These are phyloP conservation scores for Schizochytrium sp. DNA, from an alignment of 108 stramenopile species.

Conservation along the genomic window DNA sequence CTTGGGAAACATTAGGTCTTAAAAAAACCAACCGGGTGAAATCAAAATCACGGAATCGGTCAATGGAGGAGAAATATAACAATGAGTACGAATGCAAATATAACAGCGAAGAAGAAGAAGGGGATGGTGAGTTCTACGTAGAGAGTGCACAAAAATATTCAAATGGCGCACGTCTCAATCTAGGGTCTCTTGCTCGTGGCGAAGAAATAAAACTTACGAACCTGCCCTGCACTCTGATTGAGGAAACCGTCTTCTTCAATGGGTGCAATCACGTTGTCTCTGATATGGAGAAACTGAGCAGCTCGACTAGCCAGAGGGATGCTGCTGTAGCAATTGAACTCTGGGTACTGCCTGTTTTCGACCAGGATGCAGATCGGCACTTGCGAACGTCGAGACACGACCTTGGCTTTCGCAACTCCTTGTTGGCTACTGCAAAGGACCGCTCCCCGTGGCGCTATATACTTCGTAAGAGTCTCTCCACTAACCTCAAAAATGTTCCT, in stretches of 20 bases:
- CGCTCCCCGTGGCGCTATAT: neutral
- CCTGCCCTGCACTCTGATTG: neutral
- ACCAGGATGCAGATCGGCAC: slow-evolving; percentile 2
- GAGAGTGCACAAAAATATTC: too few relatives aligned
- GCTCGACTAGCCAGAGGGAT: neutral
- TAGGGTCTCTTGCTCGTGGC: neutral
- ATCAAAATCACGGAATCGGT: neutral
- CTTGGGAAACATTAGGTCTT: neutral
- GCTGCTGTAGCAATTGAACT: neutral
- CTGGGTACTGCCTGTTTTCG: neutral
- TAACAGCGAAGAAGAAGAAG: too few relatives aligned
- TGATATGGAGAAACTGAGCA: neutral
- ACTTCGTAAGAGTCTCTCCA: neutral
- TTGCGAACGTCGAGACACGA: neutral
- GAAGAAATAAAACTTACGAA: neutral
- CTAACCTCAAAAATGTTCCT: neutral
- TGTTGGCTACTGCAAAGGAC: neutral
- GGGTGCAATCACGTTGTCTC: neutral
- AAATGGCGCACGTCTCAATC: too few relatives aligned
- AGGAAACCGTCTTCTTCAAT: slow-evolving; percentile 22
- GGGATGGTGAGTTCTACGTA: too few relatives aligned
- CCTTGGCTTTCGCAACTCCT: slow-evolving; percentile 15
- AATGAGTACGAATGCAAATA: too few relatives aligned
- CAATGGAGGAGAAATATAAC: neutral
- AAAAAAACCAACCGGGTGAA: neutral